Conservation (phyloP, 805 yeast genomes). For the Scheffersomyces spartinae region DNA sequence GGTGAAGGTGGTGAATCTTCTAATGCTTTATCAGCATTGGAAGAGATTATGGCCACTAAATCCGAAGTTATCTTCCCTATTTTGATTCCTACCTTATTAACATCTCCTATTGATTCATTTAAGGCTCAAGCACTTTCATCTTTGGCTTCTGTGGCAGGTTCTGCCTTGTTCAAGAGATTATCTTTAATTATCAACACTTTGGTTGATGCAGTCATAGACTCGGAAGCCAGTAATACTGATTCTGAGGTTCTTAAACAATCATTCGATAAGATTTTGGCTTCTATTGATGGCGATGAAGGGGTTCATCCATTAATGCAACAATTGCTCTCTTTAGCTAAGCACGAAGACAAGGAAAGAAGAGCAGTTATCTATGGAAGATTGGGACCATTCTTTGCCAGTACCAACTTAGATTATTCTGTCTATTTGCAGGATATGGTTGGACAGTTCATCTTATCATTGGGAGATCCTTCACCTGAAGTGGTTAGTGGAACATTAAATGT, state of each 20-base stretch:
- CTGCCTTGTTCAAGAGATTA: slow-evolving; percentile 63
- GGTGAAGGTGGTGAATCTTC: slow-evolving; percentile 41
- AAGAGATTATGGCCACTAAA: slow-evolving; percentile 84
- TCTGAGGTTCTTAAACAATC: slow-evolving; percentile 37
- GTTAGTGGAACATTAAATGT: slow-evolving; percentile 58
- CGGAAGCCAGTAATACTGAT: slow-evolving; percentile 17
- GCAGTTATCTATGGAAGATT: slow-evolving; percentile 54
- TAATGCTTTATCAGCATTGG: slow-evolving; percentile 75
- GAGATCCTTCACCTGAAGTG: slow-evolving; percentile 51
- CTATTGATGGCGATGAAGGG: slow-evolving; percentile 70
- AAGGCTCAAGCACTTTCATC: slow-evolving; percentile 85
- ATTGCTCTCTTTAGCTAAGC: slow-evolving; percentile 61
- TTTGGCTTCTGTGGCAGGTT: slow-evolving; percentile 82
- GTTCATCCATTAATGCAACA: slow-evolving; percentile 79
- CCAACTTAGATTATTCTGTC: slow-evolving; percentile 57
- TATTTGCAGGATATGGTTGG: slow-evolving; percentile 69
- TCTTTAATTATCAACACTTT: slow-evolving; percentile 65
- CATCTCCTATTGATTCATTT: slow-evolving; percentile 70
- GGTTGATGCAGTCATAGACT: slow-evolving; percentile 43
- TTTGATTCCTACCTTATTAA: slow-evolving; percentile 71
- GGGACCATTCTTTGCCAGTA: slow-evolving; percentile 56
- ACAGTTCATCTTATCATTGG: slow-evolving; percentile 59
- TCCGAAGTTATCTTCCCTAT: slow-evolving; percentile 91
- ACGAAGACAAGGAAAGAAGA: slow-evolving; percentile 58
- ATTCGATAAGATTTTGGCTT: slow-evolving; percentile 56